These are phyloP conservation scores for Xanthoceras sorbifolium DNA, from an alignment of 345 rosid genomes.

Conservation along the genomic window DNA sequence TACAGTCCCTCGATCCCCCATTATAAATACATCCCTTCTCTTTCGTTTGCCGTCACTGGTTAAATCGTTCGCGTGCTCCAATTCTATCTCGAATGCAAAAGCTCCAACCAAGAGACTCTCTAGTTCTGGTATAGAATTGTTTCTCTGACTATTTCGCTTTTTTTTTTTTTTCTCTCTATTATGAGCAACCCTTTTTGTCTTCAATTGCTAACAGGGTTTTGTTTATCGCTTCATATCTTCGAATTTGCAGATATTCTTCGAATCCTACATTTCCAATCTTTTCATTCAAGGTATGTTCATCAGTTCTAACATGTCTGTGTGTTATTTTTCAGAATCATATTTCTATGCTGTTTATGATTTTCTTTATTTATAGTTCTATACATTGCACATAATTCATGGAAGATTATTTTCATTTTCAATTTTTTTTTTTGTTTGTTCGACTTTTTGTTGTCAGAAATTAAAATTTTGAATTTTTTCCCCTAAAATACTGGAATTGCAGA, in stretches of 20 bases:
- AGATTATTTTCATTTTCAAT: not conserved
- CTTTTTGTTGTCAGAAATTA: not conserved
- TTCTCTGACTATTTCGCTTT: not conserved
- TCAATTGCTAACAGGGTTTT: conserved; percentile 29
- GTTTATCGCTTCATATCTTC: conserved; percentile 34
- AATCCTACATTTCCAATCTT: conserved; percentile 28
- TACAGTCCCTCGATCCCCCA: conserved; percentile 25
- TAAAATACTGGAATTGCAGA: conserved; percentile 37
- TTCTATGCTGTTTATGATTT: no score
- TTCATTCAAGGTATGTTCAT: conserved; percentile 49
- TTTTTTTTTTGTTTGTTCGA: no score
- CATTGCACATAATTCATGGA: not conserved
- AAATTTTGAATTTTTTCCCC: no score
- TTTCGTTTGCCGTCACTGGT: conserved; percentile 27
- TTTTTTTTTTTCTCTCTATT: not conserved
- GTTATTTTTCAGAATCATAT: no score
- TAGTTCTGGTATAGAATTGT: conserved; percentile 26
- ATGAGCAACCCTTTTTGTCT: not conserved
- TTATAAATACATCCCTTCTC: conserved; percentile 54
- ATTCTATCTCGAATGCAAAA: conserved; percentile 10
- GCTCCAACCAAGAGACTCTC: conserved; percentile 11
- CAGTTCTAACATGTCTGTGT: not conserved
- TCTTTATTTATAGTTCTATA: no score
- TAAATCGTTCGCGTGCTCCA: conserved; percentile 15
- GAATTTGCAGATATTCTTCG: conserved; percentile 45